A percentile compares a stretch with the other conserved stretches of the same genome.
These are phyloP conservation scores for Plantago elongata DNA, from an alignment of 257 asterid genomes.

Conservation along the genomic window DNA sequence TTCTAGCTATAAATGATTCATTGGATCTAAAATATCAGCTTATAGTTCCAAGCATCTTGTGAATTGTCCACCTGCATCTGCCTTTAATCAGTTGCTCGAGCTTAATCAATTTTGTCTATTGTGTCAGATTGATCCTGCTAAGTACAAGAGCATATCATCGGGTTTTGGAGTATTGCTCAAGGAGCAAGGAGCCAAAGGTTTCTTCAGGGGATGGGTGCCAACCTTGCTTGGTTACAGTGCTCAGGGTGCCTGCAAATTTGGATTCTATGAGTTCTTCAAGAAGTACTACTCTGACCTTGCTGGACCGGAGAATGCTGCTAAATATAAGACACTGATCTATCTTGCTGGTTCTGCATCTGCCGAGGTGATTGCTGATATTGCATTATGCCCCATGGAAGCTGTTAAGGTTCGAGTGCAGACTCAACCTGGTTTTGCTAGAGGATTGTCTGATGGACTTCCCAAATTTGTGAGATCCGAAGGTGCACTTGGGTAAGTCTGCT, in stretches of 20 bases:
- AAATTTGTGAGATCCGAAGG: constrained; percentile 60
- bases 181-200: constrained; percentile 55
- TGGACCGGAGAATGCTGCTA: constrained; percentile 53
- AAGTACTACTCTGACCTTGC: constrained; percentile 57
- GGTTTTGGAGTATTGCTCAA: constrained; percentile 49
- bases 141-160: constrained; percentile 53
- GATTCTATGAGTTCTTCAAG: constrained; percentile 60
- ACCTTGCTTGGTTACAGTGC: constrained; percentile 62
- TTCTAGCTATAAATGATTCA: background rate
- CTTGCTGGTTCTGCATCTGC: constrained; percentile 70
- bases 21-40: background rate
- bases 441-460: constrained; percentile 52
- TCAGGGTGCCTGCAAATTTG: constrained; percentile 70
- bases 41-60: background rate
- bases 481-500: constrained; percentile 44
- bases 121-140: constrained; percentile 48
- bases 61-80: too few species aligned
- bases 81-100: background rate
- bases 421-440: constrained; percentile 60
- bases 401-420: constrained; percentile 69
- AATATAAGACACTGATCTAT: constrained; percentile 53
- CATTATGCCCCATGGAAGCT: constrained; percentile 61
- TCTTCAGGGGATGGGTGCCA: constrained; percentile 65
- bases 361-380: constrained; percentile 56
- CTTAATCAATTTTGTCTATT: constrained; percentile 8